Conservation (phyloP, 2,329 filamentous ascomycete genomes). For the Trichophaea hybrida region DNA sequence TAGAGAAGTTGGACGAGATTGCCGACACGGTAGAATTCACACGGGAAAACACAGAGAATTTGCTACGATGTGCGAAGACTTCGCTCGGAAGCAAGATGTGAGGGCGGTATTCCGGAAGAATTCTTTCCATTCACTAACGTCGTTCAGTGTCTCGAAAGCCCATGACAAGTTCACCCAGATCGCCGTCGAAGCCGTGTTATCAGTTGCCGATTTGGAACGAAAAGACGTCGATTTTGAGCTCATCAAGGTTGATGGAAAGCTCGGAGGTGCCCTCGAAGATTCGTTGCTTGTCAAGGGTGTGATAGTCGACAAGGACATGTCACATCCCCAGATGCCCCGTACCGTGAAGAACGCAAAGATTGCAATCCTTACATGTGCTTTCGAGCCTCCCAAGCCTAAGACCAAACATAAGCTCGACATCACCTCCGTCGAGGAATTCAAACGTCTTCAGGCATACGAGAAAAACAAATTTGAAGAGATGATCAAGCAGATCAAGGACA, state of each 20-base stretch:
- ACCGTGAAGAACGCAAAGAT: slow-evolving; percentile 93
- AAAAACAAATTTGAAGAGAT: slow-evolving; percentile 94
- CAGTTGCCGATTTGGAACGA: slow-evolving; percentile 85
- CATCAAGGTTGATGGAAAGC: slow-evolving; percentile 98
- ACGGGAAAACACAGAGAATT: slow-evolving; percentile 63
- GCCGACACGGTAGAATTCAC: slow-evolving; percentile 82
- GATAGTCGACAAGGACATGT: slow-evolving; percentile 99
- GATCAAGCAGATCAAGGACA: slow-evolving; percentile 96
- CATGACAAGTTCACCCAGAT: slow-evolving; percentile 98
- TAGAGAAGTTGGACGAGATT: slow-evolving; percentile 82
- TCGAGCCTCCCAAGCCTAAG: slow-evolving; percentile 98
- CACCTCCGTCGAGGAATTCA: slow-evolving; percentile 92
- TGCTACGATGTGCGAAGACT: slow-evolving; percentile 88
- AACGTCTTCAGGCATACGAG: slow-evolving; percentile 92
- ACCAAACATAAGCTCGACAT: slow-evolving; percentile 99
- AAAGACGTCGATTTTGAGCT: slow-evolving; percentile 98
- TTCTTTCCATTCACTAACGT: not conserved
- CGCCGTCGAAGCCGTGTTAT: slow-evolving; percentile 90
- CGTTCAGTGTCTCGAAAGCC: slow-evolving; percentile 68
- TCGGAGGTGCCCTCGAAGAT: slow-evolving; percentile 85
- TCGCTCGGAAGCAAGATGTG: slow-evolving; percentile 92
- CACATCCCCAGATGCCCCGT: slow-evolving; percentile 95
- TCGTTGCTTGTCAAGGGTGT: slow-evolving; percentile 92
- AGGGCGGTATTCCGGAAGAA: slow-evolving; percentile 12
- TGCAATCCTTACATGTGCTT: slow-evolving; percentile 92